Percentiles rank a stretch among this genome's conserved stretches.
Evolutionary conservation across 2,329 filamentous ascomycete genomes (phyloP).

Genomic region (Arthrobotrys sphaeroides): DNA sequence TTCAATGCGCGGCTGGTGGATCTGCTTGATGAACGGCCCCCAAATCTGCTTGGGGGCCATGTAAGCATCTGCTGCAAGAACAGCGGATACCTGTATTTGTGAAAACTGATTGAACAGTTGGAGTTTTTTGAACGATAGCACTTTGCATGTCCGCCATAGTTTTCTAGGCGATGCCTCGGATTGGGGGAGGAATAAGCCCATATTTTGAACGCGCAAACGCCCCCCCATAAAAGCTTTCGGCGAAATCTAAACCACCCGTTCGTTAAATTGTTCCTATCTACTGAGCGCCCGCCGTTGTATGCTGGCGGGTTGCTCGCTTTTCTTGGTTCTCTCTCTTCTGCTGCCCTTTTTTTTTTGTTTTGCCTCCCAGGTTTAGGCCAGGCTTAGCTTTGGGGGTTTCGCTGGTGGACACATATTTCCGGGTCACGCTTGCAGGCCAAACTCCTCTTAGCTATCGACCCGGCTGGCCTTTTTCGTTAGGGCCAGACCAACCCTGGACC

Average conservation of each 20-base stretch:
- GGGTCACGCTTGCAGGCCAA: conserved; percentile 48
- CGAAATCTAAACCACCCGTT: conserved; percentile 49
- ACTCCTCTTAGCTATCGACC: conserved; percentile 25
- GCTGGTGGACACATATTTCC: conserved; percentile 46
- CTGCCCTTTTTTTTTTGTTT: no score
- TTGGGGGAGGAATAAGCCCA: conserved; percentile 51
- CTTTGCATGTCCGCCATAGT: neutral
- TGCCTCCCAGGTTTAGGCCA: conserved; percentile 3
- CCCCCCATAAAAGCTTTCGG: conserved; percentile 36
- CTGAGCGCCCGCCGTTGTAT: neutral
- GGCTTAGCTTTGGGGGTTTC: conserved; percentile 13
- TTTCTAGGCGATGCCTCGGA: conserved; percentile 29
- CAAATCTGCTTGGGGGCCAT: conserved; percentile 30
- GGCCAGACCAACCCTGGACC: conserved; percentile 25
- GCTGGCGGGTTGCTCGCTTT: neutral
- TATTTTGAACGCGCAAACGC: neutral
- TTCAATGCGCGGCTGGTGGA: conserved; percentile 31
- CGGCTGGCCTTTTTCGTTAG: conserved; percentile 13
- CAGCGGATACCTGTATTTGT: neutral
- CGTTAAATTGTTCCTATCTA: conserved; percentile 51
- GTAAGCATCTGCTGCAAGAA: neutral
- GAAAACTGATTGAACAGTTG: neutral
- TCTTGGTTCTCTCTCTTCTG: neutral
- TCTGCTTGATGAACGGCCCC: conserved; percentile 18
- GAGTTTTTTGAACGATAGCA: neutral